These are phyloP conservation scores for Comarum palustre DNA, from an alignment of 306 rosid species.

Conservation along the genomic window DNA sequence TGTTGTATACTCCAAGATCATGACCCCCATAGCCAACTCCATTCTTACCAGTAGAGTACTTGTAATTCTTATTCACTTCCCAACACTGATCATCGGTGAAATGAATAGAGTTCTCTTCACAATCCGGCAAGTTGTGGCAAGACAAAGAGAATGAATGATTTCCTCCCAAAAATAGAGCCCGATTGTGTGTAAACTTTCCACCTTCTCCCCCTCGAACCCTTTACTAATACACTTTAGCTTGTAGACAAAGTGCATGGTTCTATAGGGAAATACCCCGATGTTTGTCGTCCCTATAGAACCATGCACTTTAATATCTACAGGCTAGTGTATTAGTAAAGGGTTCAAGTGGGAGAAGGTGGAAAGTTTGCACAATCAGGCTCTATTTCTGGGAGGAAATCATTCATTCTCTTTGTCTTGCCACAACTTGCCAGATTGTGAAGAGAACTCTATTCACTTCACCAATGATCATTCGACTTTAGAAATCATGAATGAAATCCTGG, in stretches of 20 bases:
- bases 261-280: not conserved
- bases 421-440: conserved; percentile 6
- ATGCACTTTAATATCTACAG: not conserved
- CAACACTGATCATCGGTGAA: not conserved
- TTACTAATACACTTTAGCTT: not conserved
- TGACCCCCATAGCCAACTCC: not conserved
- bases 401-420: not conserved
- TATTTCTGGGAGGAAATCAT: conserved; percentile 13
- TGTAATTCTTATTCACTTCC: not conserved
- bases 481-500: no score
- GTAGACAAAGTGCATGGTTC: not conserved
- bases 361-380: not conserved
- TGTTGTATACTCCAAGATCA: conserved; percentile 12
- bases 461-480: no score
- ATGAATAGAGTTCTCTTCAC: conserved; percentile 19
- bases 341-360: not conserved
- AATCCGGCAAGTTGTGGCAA: not conserved
- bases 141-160: conserved; percentile 1
- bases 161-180: conserved; percentile 5
- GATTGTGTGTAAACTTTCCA: not conserved
- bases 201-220: not conserved
- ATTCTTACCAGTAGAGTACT: not conserved
- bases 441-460: conserved; percentile 21
- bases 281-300: not conserved
- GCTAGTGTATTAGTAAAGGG: not conserved